phyloP scores from a whole-genome alignment of 2,329 filamentous ascomycete species.

The Fusarium tupiense region DNA sequence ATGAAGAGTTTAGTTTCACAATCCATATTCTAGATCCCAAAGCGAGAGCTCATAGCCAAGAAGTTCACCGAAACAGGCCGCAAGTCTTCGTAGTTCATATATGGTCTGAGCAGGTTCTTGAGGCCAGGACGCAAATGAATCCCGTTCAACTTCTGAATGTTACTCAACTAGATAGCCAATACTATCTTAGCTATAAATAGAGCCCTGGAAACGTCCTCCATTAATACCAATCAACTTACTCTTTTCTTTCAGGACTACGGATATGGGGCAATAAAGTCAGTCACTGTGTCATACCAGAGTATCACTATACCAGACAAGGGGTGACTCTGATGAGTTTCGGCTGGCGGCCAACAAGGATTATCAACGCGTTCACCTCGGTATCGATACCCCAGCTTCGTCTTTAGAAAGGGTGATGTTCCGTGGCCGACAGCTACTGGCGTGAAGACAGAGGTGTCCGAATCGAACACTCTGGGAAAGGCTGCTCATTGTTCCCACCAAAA shows the following conservation, averaged over 20 bases:
- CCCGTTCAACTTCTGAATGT: neutral
- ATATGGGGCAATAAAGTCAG: neutral
- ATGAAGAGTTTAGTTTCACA: neutral
- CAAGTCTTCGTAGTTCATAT: neutral
- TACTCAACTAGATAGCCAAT: neutral
- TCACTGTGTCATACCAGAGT: neutral
- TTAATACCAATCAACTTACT: neutral
- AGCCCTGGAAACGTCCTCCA: neutral
- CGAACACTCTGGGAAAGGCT: neutral
- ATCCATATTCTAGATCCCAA: neutral
- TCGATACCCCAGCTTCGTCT: neutral
- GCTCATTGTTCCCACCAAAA: neutral
- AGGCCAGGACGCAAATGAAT: neutral
- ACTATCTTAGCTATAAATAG: neutral
- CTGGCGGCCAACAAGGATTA: neutral
- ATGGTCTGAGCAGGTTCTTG: neutral
- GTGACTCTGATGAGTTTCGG: neutral
- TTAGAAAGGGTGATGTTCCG: neutral
- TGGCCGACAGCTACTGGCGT: neutral
- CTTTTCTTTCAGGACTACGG: neutral
- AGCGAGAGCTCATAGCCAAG: constrained; percentile 8
- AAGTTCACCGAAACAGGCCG: neutral
- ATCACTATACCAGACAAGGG: neutral
- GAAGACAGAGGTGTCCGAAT: neutral
- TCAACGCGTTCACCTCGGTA: neutral